Conservation (phyloP, 2,329 filamentous ascomycete species). For the Fusarium transvaalense region DNA sequence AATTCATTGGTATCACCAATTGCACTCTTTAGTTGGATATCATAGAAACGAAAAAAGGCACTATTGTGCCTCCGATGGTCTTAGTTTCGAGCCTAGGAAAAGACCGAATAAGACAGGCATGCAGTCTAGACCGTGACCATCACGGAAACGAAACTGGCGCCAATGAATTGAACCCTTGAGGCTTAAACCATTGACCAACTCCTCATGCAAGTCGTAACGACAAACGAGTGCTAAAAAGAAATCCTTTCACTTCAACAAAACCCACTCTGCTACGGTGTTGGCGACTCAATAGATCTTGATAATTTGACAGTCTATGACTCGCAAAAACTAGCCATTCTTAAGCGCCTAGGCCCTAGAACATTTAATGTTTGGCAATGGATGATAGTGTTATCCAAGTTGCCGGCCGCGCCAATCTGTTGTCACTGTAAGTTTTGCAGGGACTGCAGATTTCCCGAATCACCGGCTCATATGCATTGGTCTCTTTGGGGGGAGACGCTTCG, state of each 20-base stretch:
- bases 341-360: neutral
- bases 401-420: neutral
- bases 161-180: constrained; percentile 1
- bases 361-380: neutral
- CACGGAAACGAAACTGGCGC: neutral
- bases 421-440: neutral
- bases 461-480: constrained; percentile 11
- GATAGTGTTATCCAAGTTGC: neutral
- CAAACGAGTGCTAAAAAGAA: neutral
- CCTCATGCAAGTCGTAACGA: neutral
- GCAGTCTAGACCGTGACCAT: neutral
- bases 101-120: neutral
- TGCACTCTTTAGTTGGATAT: neutral
- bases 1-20: neutral
- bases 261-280: neutral
- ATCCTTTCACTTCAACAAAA: neutral
- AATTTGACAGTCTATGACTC: constrained; percentile 13
- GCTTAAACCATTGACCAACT: constrained; percentile 3
- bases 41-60: neutral
- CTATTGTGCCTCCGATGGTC: neutral
- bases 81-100: neutral
- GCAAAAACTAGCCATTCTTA: neutral
- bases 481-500: neutral
- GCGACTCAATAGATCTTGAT: constrained; percentile 13
- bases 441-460: neutral